Conservation (phyloP, 108 stramenopile genomes). For the Nannochloropsis salina region DNA sequence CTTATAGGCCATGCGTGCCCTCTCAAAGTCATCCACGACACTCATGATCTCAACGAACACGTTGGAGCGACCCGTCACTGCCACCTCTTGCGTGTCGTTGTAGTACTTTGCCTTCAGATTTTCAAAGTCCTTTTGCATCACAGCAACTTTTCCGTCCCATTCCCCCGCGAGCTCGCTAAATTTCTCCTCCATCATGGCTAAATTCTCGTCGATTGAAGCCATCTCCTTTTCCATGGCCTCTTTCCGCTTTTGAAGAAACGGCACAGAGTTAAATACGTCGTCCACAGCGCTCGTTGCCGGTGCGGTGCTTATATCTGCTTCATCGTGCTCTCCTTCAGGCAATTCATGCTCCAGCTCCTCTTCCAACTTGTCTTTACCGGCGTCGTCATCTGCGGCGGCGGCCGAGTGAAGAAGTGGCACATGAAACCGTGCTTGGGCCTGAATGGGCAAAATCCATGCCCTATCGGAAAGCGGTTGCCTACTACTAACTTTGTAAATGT, state of each 20-base stretch:
- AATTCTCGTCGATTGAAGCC: background rate
- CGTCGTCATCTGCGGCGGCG: background rate
- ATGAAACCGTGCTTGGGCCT: background rate
- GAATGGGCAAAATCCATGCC: background rate
- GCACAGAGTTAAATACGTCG: conserved; percentile 3
- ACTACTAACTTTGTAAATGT: background rate
- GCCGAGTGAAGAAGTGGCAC: background rate
- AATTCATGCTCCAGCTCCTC: conserved; percentile 17
- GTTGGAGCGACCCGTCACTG: background rate
- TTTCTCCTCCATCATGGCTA: background rate
- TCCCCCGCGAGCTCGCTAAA: background rate
- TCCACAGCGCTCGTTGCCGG: background rate
- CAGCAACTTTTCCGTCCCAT: background rate
- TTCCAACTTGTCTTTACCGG: background rate
- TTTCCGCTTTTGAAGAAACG: background rate
- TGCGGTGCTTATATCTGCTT: background rate
- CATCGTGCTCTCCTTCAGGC: background rate
- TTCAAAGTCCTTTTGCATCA: background rate
- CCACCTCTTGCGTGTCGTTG: background rate
- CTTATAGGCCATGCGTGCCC: background rate
- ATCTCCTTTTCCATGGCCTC: background rate
- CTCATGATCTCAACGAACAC: background rate
- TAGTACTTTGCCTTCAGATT: background rate
- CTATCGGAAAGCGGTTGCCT: background rate
- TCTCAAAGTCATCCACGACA: background rate